Evolutionary conservation across 768 basidiomycete species (phyloP), one percentile per base, ranked within the genome.

Genomic region (Agaricus subrufescens): DNA sequence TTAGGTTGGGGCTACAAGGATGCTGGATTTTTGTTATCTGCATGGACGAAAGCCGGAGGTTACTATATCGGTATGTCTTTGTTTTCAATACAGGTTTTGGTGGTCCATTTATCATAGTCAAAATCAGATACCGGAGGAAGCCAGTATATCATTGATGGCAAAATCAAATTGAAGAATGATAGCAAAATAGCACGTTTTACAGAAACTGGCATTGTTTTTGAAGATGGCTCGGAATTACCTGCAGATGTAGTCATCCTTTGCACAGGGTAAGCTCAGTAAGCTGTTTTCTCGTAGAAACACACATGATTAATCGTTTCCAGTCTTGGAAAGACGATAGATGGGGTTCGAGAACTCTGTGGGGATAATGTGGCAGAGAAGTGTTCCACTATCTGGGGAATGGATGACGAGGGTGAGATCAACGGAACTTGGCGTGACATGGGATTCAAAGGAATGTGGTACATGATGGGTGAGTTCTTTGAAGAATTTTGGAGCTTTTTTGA

Each of bases 161-260:
- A 83, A 63, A 84, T 89, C 73, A 86, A 86, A 66, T 67, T 89
- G 54, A 88, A 87, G 71, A 84, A 78, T 67, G 83, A 83, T 54
- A 69, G 70, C 47, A 69, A 73, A 46, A 78, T 87, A 53, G 65
- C 74, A 53, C 64, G 64, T 23, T 80, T 82, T 64, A 76, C 71
- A 2, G 60, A 70, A 44, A 62, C 54, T n/a, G 76, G 78, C 4
- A 57, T 84, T 26, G 65, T 68, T 43, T 84, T 83, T 54, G 75
- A 78, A 12, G 69, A 83, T 56, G 79, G 81, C 1, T 72, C 67
- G 39, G 69, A 72, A 46, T 64, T 83, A 4, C 51, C 70, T 15
- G 81, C 78, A 8, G 83, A 85, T 60, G 76, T 86, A 3, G 73
- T 85, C 4, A 69, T 86, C 2, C 81, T 83, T 63, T 81, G 82